These are phyloP conservation scores for Ustilago shanxiensis DNA, from an alignment of 1,284 basidiomycete species.

Conservation along the genomic window DNA sequence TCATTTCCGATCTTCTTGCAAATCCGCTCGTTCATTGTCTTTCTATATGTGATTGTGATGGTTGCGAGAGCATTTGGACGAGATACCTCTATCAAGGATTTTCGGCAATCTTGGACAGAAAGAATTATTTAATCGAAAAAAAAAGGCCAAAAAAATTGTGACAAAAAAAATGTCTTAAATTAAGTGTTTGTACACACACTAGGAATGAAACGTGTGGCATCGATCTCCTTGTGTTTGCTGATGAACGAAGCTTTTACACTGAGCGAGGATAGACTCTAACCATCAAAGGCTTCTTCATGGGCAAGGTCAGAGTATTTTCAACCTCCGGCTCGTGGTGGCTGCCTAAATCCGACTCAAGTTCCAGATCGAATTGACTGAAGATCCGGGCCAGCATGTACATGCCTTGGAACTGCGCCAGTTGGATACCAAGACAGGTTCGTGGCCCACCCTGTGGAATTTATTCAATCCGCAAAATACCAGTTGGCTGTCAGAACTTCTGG, in stretches of 20 bases:
- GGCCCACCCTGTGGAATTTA: slow-evolving; percentile 17
- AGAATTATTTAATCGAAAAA: too few relatives aligned
- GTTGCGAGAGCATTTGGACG: too few relatives aligned
- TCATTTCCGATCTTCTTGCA: too few relatives aligned
- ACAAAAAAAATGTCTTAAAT: too few relatives aligned
- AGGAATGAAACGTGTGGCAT: too few relatives aligned
- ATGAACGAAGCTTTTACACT: background rate
- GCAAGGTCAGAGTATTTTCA: slow-evolving; percentile 29
- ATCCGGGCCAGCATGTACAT: slow-evolving; percentile 20
- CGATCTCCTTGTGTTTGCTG: background rate
- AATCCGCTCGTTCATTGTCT: too few relatives aligned
- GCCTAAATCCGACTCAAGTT: slow-evolving; percentile 26
- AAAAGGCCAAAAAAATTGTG: too few relatives aligned
- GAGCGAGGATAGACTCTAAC: background rate
- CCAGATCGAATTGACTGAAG: slow-evolving; percentile 23
- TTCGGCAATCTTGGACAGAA: too few relatives aligned
- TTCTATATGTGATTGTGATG: too few relatives aligned
- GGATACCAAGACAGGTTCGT: slow-evolving; percentile 28
- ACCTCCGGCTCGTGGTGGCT: slow-evolving; percentile 17
- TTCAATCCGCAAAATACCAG: background rate
- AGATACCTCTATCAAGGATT: too few relatives aligned
- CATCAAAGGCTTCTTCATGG: slow-evolving; percentile 31
- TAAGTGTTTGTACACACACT: too few relatives aligned
- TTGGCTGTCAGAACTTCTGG: background rate
- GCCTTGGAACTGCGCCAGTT: slow-evolving; percentile 27